Base-by-base conservation (phyloP, 2,329 filamentous ascomycete species). In the Grosmannia penicillata region DNA sequence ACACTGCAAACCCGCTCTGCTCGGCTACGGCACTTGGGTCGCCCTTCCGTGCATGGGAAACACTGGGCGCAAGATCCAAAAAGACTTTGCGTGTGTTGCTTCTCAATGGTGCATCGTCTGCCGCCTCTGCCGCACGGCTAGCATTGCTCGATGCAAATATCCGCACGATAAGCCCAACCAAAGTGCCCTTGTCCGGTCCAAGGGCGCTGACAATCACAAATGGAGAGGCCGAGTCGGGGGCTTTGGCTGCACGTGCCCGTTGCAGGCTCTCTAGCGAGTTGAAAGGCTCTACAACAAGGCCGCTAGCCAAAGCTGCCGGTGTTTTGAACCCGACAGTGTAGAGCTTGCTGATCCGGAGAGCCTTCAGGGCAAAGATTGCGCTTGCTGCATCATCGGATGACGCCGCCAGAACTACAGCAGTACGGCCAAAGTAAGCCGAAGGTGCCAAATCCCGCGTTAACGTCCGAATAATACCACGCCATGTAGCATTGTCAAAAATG, bases 281-380 rank as follows among this genome's bases (percentile, higher is more conserved):
- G 47, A 91, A 82, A 6, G 82, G 82, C 50, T 91, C 83, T 39
- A 91, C 75, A 1, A 74, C 72, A 24, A 85, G 69, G 28, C 77
- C 76, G 3, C 65, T 63, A 4, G 75, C 72, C n/a, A 86, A 62
- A 1, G 72, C 49, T 49, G 69, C 52, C 45, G 73, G 58, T 44
- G 72, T 77, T 50, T 73, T 76, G 61, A 93, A 91, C 1, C 84
- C 84, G 32, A 89, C 82, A 0, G 83, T 89, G 56, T 87, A 87
- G 28, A 93, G 80, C 40, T 83, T 80, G 26, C 78, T 77, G 37
- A 89, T 75, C 38, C 74, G 75, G 22, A 93, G 68, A 28, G 78
- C 82, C 48, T 77, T 77, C 42, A 93, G 63, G 0, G 84, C 84
- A 50, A 83, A 93, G 44, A 93, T 78, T 2, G 78, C 73, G 1